A percentile compares a stretch with the other conserved stretches of the same genome.
Evolutionary conservation across 495 filamentous ascomycete genomes (phyloP).

Genomic region (Elaphomyces granulatus): DNA sequence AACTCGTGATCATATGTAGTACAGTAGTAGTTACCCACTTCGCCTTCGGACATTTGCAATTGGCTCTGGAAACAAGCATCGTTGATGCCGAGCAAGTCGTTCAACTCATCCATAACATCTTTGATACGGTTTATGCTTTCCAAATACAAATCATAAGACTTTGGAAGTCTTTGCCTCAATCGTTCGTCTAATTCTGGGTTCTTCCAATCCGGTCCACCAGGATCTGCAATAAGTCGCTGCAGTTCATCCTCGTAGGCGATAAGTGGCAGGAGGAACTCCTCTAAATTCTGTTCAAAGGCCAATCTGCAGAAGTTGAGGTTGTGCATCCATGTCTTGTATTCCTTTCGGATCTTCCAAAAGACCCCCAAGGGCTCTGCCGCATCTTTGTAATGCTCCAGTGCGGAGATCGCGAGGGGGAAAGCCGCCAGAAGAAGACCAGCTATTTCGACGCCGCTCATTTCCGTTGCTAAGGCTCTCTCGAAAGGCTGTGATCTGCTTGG

Average conservation of each 20-base stretch:
- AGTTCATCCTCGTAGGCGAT: neutral
- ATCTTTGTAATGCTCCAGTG: conserved; percentile 21
- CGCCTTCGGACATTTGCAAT: too few relatives aligned
- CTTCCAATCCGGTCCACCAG: neutral
- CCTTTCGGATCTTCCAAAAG: neutral
- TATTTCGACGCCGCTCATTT: conserved; percentile 24
- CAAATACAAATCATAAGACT: neutral
- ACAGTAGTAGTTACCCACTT: too few relatives aligned
- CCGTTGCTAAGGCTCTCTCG: too few relatives aligned
- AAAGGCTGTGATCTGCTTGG: too few relatives aligned
- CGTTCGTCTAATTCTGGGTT: neutral
- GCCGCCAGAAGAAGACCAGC: conserved; percentile 27
- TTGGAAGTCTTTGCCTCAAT: neutral
- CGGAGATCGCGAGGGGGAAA: conserved; percentile 26
- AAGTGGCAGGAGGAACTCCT: neutral
- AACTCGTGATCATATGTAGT: too few relatives aligned
- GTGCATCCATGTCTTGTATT: neutral
- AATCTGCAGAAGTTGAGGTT: neutral
- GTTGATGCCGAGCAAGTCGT: neutral
- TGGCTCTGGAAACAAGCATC: too few relatives aligned
- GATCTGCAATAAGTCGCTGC: neutral
- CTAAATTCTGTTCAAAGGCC: neutral
- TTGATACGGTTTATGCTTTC: neutral
- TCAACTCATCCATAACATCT: neutral
- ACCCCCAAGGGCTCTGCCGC: neutral